These are phyloP conservation scores for Colletotrichum brevisporum DNA, from an alignment of 2,329 filamentous ascomycete species.

Conservation along the genomic window DNA sequence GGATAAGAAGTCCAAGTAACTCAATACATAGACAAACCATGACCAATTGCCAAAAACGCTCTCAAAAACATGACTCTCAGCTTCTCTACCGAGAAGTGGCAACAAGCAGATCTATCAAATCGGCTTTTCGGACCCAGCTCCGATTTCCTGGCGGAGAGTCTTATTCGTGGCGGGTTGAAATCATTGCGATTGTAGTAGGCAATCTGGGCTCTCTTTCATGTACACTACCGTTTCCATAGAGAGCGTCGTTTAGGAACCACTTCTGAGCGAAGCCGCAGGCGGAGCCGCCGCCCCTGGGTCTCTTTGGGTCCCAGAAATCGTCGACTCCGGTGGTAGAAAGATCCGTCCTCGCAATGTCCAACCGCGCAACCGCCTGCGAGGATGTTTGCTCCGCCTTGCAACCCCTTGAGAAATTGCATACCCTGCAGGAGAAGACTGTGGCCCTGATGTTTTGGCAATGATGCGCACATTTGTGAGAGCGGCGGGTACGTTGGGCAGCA, in stretches of 20 bases:
- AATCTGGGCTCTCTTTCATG: not conserved
- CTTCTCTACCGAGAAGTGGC: too few relatives aligned
- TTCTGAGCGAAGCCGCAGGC: slow-evolving; percentile 2
- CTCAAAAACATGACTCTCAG: too few relatives aligned
- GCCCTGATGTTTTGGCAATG: not conserved
- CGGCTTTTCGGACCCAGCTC: not conserved
- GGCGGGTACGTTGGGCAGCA: not conserved
- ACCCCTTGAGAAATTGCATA: not conserved
- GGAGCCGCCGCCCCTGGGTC: not conserved
- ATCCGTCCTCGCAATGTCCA: not conserved
- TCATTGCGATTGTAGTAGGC: not conserved
- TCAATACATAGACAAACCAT: too few relatives aligned
- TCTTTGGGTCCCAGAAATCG: not conserved
- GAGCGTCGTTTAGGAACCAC: not conserved
- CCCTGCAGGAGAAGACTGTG: not conserved
- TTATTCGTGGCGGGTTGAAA: not conserved
- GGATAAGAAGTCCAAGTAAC: too few relatives aligned
- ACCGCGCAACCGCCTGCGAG: too few relatives aligned
- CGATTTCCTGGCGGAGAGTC: not conserved
- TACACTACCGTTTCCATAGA: not conserved
- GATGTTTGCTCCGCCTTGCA: not conserved
- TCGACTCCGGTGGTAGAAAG: not conserved
- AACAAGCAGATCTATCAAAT: too few relatives aligned
- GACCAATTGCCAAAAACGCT: too few relatives aligned
- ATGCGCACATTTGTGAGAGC: too few relatives aligned